Evolutionary conservation across 306 rosid genomes (phyloP).

Genomic region (Abrus precatorius): DNA sequence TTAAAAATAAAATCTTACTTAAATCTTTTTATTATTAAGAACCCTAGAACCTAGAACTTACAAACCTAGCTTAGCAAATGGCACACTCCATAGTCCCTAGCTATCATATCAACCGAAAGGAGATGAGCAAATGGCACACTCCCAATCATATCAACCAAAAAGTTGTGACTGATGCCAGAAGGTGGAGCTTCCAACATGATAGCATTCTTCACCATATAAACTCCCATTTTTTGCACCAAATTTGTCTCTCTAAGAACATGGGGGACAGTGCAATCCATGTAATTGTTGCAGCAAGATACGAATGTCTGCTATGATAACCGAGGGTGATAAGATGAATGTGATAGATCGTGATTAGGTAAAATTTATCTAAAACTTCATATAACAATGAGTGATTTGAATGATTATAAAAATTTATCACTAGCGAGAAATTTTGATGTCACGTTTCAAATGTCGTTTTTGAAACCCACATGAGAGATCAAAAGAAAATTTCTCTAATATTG

Average conservation of each 20-base stretch:
- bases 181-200: conserved; percentile 17
- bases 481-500: not conserved
- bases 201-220: not conserved
- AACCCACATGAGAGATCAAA: not conserved
- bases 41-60: too few species aligned
- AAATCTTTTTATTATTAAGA: too few species aligned
- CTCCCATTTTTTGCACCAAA: not conserved
- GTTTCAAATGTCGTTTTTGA: too few species aligned
- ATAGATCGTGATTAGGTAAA: not conserved
- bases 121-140: not conserved
- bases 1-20: too few species aligned
- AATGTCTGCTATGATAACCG: not conserved
- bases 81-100: not conserved
- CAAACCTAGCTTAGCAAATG: too few species aligned
- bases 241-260: conserved; percentile 8
- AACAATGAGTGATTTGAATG: not conserved
- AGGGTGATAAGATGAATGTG: not conserved
- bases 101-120: not conserved
- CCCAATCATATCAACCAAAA: not conserved
- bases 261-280: not conserved
- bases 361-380: not conserved
- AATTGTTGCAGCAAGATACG: not conserved
- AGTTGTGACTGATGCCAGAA: not conserved
- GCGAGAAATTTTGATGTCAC: not conserved
- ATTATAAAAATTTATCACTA: too few species aligned